Evolutionary conservation across 306 rosid species (phyloP).

Genomic region (Lotus japonicus): DNA sequence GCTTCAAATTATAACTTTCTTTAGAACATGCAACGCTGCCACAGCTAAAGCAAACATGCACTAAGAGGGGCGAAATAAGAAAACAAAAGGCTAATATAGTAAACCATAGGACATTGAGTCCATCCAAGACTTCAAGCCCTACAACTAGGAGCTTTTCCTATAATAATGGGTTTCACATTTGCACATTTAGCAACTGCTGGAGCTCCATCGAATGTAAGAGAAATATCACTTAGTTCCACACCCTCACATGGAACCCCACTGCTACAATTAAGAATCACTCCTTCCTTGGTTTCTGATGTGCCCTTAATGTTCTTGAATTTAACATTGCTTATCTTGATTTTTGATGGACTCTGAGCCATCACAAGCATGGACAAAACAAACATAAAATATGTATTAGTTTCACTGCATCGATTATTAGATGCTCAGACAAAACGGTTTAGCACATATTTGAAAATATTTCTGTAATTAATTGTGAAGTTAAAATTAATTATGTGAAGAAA

Average conservation of each 20-base stretch:
- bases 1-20: too few species aligned
- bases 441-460: too few species aligned
- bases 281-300: constrained; percentile 14
- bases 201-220: constrained; percentile 18
- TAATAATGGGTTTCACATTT: constrained; percentile 27
- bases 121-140: background rate
- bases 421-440: too few species aligned
- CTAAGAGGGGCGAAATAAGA: background rate
- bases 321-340: constrained; percentile 39
- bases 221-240: constrained; percentile 23
- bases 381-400: background rate
- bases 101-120: background rate
- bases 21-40: too few species aligned
- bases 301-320: constrained; percentile 39
- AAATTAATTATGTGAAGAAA: too few species aligned
- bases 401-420: too few species aligned
- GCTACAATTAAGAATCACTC: constrained; percentile 37
- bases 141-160: constrained; percentile 26
- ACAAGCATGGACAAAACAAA: background rate
- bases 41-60: too few species aligned
- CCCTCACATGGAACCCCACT: constrained; percentile 28
- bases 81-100: background rate
- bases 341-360: constrained; percentile 28
- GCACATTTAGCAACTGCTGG: constrained; percentile 12
- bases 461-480: too few species aligned